phyloP scores from a whole-genome alignment of 2,329 filamentous ascomycete species.

The Amphichorda felina region DNA sequence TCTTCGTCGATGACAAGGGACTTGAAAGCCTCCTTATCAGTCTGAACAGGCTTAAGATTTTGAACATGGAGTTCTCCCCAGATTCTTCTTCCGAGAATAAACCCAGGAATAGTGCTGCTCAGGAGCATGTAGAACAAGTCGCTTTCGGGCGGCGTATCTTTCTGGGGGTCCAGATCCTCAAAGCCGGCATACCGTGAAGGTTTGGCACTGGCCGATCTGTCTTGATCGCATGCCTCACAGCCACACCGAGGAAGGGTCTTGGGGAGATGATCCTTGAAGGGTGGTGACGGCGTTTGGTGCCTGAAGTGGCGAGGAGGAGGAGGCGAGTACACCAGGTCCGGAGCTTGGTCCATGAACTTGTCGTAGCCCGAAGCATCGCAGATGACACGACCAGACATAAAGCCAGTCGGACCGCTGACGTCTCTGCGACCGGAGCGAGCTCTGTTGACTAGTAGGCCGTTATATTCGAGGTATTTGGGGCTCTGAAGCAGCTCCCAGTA shows the following conservation, averaged over 20 bases:
- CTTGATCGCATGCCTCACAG: slow-evolving; percentile 22
- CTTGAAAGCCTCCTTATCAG: slow-evolving; percentile 36
- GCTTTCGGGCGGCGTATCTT: slow-evolving; percentile 20
- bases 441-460: slow-evolving; percentile 26
- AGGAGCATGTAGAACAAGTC: slow-evolving; percentile 32
- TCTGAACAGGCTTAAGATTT: slow-evolving; percentile 24
- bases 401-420: slow-evolving; percentile 18
- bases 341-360: slow-evolving; percentile 16
- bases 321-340: slow-evolving; percentile 10
- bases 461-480: slow-evolving; percentile 33
- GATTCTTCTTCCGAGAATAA: slow-evolving; percentile 29
- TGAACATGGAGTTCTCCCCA: slow-evolving; percentile 31
- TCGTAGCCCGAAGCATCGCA: slow-evolving; percentile 29
- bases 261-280: slow-evolving; percentile 25
- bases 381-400: slow-evolving; percentile 28
- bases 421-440: slow-evolving; percentile 11
- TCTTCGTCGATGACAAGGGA: slow-evolving; percentile 35
- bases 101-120: slow-evolving; percentile 31
- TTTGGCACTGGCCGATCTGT: slow-evolving; percentile 3
- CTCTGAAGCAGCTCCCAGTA: slow-evolving; percentile 34
- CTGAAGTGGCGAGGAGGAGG: slow-evolving; percentile 5
- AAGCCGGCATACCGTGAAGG: slow-evolving; percentile 25
- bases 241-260: slow-evolving; percentile 26
- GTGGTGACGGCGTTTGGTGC: slow-evolving; percentile 7
- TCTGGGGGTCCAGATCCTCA: slow-evolving; percentile 24